Evolutionary conservation across 345 rosid species (phyloP).

Genomic region (Erucastrum elatum): DNA sequence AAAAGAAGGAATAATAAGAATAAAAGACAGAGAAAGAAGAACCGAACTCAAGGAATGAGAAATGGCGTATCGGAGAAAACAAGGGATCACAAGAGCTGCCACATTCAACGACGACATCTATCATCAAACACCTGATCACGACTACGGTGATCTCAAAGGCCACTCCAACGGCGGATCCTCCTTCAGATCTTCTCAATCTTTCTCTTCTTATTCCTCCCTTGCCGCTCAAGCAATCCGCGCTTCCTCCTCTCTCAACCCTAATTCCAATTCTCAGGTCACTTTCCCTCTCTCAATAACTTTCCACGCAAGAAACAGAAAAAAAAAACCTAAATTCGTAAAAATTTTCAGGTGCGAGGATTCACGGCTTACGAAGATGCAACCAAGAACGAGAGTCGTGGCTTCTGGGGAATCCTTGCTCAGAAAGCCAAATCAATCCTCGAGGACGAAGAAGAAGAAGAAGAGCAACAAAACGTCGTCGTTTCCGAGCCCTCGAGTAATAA

Average conservation of each 20-base stretch:
- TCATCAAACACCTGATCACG: constrained; percentile 42
- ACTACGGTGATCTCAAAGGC: constrained; percentile 29
- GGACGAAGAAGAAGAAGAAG: constrained; percentile 56
- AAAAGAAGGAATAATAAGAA: not conserved
- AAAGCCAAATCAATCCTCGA: constrained; percentile 85
- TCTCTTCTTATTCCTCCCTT: constrained; percentile 48
- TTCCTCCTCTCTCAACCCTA: constrained; percentile 36
- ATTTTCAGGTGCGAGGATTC: constrained; percentile 53
- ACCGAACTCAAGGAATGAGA: not conserved
- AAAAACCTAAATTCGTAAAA: not conserved
- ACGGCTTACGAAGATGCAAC: constrained; percentile 54
- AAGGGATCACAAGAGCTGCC: constrained; percentile 68
- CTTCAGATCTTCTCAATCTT: constrained; percentile 45
- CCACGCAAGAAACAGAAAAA: not conserved
- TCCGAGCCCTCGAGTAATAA: constrained; percentile 40
- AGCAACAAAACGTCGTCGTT: constrained; percentile 24
- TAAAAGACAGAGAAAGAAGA: not conserved
- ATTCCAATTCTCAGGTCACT: constrained; percentile 44
- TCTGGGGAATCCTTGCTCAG: constrained; percentile 87
- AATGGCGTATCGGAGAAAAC: constrained; percentile 97
- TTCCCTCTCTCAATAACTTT: constrained; percentile 3
- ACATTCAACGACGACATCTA: constrained; percentile 80
- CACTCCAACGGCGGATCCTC: constrained; percentile 38
- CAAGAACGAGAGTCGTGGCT: constrained; percentile 52
- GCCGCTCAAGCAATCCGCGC: constrained; percentile 93